Evolutionary conservation across 495 filamentous ascomycete genomes (phyloP).

Genomic region (Pyronema omphalodes): DNA sequence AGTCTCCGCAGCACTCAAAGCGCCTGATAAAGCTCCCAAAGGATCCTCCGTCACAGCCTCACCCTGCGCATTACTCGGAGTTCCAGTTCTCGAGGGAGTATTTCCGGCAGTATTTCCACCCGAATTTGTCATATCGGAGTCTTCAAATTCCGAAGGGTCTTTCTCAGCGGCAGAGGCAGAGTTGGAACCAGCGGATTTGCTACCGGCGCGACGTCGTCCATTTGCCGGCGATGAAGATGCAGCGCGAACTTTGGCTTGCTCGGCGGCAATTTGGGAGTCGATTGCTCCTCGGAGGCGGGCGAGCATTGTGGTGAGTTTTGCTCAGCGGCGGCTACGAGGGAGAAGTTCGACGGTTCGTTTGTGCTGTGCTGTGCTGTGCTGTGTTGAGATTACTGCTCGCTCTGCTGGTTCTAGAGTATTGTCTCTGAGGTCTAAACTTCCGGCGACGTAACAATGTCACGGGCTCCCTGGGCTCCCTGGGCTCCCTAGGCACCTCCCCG

Average conservation of each 20-base stretch:
- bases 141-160: slow-evolving; percentile 22
- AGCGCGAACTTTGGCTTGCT: slow-evolving; percentile 12
- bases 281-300: slow-evolving; percentile 19
- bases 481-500: too few relatives aligned
- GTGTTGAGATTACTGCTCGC: too few relatives aligned
- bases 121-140: slow-evolving; percentile 9
- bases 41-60: slow-evolving; percentile 18
- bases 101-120: not conserved
- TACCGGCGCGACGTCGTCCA: slow-evolving; percentile 4
- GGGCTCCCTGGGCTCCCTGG: too few relatives aligned
- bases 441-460: too few relatives aligned
- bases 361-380: too few relatives aligned
- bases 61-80: slow-evolving; percentile 3
- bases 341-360: too few relatives aligned
- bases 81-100: slow-evolving; percentile 17
- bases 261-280: slow-evolving; percentile 17
- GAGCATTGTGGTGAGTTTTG: slow-evolving; percentile 9
- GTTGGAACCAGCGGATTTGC: not conserved
- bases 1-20: not conserved
- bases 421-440: too few relatives aligned
- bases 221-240: slow-evolving; percentile 3
- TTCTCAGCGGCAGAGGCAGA: slow-evolving; percentile 5
- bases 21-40: slow-evolving; percentile 9
- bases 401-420: too few relatives aligned
- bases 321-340: too few relatives aligned